These are phyloP conservation scores for Monilinia vaccinii-corymbosi DNA, from an alignment of 2,329 filamentous ascomycete species.

Conservation along the genomic window DNA sequence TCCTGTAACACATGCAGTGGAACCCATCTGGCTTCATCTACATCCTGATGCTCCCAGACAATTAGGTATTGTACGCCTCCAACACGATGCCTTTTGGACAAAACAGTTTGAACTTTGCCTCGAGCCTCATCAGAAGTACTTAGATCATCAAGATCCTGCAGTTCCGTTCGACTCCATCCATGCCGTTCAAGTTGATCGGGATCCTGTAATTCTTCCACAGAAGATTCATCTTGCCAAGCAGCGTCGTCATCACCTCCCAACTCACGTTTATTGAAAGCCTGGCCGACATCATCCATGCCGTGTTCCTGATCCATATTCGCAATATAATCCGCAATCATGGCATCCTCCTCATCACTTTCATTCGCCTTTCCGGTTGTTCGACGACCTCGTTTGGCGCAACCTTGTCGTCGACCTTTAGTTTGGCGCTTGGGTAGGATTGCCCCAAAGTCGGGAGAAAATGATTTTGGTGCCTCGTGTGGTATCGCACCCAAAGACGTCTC, in stretches of 20 bases:
- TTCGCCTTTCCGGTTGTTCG: background rate
- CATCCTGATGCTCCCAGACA: conserved; percentile 35
- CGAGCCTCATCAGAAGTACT: conserved; percentile 41
- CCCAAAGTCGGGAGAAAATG: conserved; percentile 7
- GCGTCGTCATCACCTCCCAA: conserved; percentile 35
- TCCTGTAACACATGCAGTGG: conserved; percentile 29
- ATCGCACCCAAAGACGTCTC: background rate
- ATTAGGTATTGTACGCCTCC: conserved; percentile 42
- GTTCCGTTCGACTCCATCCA: conserved; percentile 36
- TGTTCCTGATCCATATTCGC: conserved; percentile 30
- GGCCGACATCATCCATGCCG: background rate
- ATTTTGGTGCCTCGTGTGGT: background rate
- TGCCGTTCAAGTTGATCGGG: conserved; percentile 6
- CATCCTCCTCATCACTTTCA: conserved; percentile 17
- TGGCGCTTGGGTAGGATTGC: conserved; percentile 6
- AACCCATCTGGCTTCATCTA: conserved; percentile 43
- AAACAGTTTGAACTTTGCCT: conserved; percentile 34
- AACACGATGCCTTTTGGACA: conserved; percentile 37
- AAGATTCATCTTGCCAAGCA: conserved; percentile 17
- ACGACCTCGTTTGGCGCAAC: background rate
- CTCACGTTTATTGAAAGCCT: conserved; percentile 29
- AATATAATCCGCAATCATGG: conserved; percentile 27
- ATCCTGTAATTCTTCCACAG: background rate
- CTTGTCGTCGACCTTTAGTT: conserved; percentile 1
- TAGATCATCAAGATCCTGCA: conserved; percentile 39